Evolutionary conservation across 2,329 filamentous ascomycete genomes (phyloP), one percentile per base, ranked within the genome.

Genomic region (Xylariaceae sp.): DNA sequence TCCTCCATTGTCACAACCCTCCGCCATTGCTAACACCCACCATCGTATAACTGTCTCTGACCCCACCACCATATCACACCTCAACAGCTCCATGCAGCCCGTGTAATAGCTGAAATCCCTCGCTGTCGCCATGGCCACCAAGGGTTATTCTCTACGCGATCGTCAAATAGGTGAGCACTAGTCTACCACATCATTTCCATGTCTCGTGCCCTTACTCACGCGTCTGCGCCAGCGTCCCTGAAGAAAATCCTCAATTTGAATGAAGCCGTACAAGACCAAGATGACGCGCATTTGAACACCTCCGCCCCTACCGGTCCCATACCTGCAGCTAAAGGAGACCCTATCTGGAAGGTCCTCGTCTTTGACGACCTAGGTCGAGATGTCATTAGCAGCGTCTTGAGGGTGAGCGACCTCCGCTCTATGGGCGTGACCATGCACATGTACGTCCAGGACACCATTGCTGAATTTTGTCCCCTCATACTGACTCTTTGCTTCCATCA

Each of bases 391-490:
- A 96, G 90, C 59, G 90, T 98, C 2, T 73, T 98, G 50, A 79
- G 90, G 44, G 93, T 98, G 49, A 95, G 89, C 60, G 93, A 98
- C 67, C 71, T 98, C 60, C 78, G 94, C 49, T 80, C 85, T 47
- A 89, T 93, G 80, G 93, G 94, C n/a, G 87, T 97, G 40, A 97
- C 89, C 30, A 93, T 95, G 75, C 89, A 96, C 67, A 81, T 95
- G 88, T 94, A 76, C 49, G 67, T 57, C 39, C 15, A 17, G 12
- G 34, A 32, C 15, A 18, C 39, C 36, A 26, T 37, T 31, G 26
- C 17, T 13, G 26, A n/a, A n/a, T n/a, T n/a, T n/a, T n/a, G 9
- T 15, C 24, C 33, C 30, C 12, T 9, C 22, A 28, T 41, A 39
- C 55, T 67, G 46, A 62, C 41, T 34, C 35, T 22, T 17, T 36